Conservation (phyloP, 345 rosid genomes). For the Toxicodendron radicans region DNA sequence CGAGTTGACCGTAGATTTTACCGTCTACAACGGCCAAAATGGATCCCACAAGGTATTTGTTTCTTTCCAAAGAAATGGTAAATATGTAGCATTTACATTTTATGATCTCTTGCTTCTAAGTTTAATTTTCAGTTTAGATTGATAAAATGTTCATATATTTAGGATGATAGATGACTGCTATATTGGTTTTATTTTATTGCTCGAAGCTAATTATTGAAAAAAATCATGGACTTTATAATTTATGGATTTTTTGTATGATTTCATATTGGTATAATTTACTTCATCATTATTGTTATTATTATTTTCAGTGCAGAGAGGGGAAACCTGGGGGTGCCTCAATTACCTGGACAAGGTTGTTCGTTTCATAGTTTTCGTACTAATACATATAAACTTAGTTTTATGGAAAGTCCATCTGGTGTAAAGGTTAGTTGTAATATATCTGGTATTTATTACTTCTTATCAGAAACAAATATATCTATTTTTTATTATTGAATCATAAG, state of each 20-base stretch:
- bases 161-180: not conserved
- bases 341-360: slow-evolving; percentile 95
- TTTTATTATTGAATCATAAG: not conserved
- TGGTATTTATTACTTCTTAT: not conserved
- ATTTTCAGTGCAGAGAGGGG: slow-evolving; percentile 63
- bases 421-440: slow-evolving; percentile 46
- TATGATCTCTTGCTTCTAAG: not conserved
- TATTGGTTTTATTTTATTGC: not conserved
- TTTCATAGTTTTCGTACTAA: slow-evolving; percentile 90
- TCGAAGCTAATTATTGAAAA: not conserved
- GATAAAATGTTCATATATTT: not conserved
- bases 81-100: not conserved
- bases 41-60: slow-evolving; percentile 74
- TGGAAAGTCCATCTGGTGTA: slow-evolving; percentile 96
- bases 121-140: not conserved
- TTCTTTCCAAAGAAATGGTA: not conserved
- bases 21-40: slow-evolving; percentile 93
- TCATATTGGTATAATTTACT: not conserved
- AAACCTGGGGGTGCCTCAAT: slow-evolving; percentile 83
- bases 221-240: not conserved
- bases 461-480: too few species aligned
- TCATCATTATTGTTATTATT: not conserved
- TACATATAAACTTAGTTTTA: slow-evolving; percentile 91
- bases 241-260: not conserved
- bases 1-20: too few species aligned